Percentiles rank a stretch among this genome's conserved stretches.
Conservation (phyloP, 495 filamentous ascomycete species). For the Xylaria telfairii region DNA sequence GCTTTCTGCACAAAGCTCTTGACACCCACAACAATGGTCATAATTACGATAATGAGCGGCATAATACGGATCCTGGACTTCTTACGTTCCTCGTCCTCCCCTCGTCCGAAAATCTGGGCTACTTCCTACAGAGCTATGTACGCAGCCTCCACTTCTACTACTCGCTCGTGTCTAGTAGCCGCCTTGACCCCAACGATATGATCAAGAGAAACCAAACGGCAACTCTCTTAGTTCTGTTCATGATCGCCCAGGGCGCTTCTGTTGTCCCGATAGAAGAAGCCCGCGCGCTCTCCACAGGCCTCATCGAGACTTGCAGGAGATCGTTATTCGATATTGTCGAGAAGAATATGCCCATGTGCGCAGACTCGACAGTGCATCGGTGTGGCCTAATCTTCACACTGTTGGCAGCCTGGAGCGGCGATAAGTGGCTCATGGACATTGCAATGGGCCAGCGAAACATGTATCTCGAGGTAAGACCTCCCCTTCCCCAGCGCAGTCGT, state of each 20-base stretch:
- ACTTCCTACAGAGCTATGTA: conserved; percentile 65
- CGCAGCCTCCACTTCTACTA: conserved; percentile 65
- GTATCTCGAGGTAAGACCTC: conserved; percentile 63
- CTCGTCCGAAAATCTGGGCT: conserved; percentile 63
- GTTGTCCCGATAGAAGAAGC: conserved; percentile 63
- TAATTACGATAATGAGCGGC: conserved; percentile 29
- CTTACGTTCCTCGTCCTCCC: conserved; percentile 65
- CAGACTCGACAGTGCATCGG: conserved; percentile 62
- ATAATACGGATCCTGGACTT: conserved; percentile 46
- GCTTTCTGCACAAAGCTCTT: conserved; percentile 67
- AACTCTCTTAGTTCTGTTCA: conserved; percentile 64
- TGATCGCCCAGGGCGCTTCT: conserved; percentile 70
- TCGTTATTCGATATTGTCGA: conserved; percentile 70
- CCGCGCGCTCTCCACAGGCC: conserved; percentile 62
- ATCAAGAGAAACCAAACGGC: conserved; percentile 63
- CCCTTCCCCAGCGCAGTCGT: not conserved
- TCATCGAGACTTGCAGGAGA: conserved; percentile 70
- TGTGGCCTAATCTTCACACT: conserved; percentile 67
- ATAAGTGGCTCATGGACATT: conserved; percentile 75
- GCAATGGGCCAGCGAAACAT: conserved; percentile 72
- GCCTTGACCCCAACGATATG: conserved; percentile 65
- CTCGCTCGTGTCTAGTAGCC: conserved; percentile 56
- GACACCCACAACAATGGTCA: conserved; percentile 53
- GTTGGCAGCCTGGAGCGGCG: conserved; percentile 68
- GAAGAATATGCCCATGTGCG: conserved; percentile 65